These are phyloP conservation scores for Termitomyces sp. DNA, from an alignment of 768 basidiomycete species.

Conservation along the genomic window DNA sequence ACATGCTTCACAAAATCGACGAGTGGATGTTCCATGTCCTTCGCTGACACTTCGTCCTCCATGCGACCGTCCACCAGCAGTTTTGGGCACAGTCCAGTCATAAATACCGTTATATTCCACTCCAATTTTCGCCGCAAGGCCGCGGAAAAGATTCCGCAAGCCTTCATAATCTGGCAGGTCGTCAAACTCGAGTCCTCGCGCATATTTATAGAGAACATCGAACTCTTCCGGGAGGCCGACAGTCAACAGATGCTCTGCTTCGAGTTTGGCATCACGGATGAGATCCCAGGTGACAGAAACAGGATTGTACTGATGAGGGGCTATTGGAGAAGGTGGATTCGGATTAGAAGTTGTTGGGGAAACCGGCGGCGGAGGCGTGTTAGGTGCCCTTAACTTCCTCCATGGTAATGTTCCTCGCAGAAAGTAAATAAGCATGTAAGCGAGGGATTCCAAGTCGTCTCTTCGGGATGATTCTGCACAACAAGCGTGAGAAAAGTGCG, in stretches of 20 bases:
- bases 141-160: slow-evolving; percentile 68
- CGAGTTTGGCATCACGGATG: slow-evolving; percentile 72
- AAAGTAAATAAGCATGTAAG: slow-evolving; percentile 85
- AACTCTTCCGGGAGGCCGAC: slow-evolving; percentile 80
- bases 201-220: slow-evolving; percentile 77
- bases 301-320: slow-evolving; percentile 42
- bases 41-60: slow-evolving; percentile 21
- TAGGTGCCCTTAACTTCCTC: slow-evolving; percentile 66
- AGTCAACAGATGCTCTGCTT: slow-evolving; percentile 64
- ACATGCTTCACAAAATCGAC: slow-evolving; percentile 41
- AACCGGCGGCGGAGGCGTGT: slow-evolving; percentile 28
- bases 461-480: slow-evolving; percentile 67
- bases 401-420: slow-evolving; percentile 76
- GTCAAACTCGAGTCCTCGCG: slow-evolving; percentile 80
- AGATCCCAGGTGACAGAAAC: slow-evolving; percentile 74
- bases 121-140: slow-evolving; percentile 52
- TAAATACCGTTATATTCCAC: slow-evolving; percentile 53
- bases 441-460: slow-evolving; percentile 77
- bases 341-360: slow-evolving; percentile 21
- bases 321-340: slow-evolving; percentile 14
- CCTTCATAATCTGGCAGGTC: slow-evolving; percentile 90
- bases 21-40: slow-evolving; percentile 17
- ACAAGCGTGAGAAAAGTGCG: slow-evolving; percentile 10
- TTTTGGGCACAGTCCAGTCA: slow-evolving; percentile 38
- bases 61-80: slow-evolving; percentile 17